Evolutionary conservation across 2,329 filamentous ascomycete genomes (phyloP), one percentile per base, ranked within the genome.

Genomic region (Apiospora kogelbergensis): DNA sequence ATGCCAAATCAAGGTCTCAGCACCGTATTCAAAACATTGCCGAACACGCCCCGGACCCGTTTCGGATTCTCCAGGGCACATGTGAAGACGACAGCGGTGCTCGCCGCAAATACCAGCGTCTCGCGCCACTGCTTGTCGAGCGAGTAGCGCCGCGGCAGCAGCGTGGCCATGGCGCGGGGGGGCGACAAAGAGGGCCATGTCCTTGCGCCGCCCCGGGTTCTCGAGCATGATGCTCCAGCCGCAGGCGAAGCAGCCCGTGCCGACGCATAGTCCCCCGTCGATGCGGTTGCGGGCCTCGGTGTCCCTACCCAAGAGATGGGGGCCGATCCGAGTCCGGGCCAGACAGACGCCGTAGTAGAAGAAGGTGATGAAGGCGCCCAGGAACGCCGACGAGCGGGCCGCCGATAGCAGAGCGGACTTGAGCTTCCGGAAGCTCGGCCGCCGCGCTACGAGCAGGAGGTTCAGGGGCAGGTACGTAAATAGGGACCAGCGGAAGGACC

Each of bases 271-370:
- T 2, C 90, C 90, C 6, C 83, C 79, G 70, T 91, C 89, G 69
- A 91, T 86, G 66, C 75, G 78, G 75, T 89, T 86, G 33, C 85
- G 80, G 30, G 81, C 76, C 1, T 77, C 73, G 0, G 78, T 78
- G 70, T 88, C 84, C 22, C 77, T 82, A n/a, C 88, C 86, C 30
- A 95, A 81, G 15, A 95, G 26, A 42, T 78, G 86, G 0, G 94
- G 94, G 0, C 93, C 93, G 7, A 96, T 70, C 13, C 92, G 86
- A 1, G 90, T 94, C 60, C 94, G 88, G 6, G 89, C 85, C 0
- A 97, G 87, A 77, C 94, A 97, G 3, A 97, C 91, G 37, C 91
- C 90, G 77, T 97, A 97, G 82, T 95, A 97, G 78, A 95, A 96
- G 13, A 94, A 81, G 0, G 89, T 84, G 72, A 97, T 91, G 78